Conservation (phyloP, 106 monocot species). For the Gastrodia elata region DNA sequence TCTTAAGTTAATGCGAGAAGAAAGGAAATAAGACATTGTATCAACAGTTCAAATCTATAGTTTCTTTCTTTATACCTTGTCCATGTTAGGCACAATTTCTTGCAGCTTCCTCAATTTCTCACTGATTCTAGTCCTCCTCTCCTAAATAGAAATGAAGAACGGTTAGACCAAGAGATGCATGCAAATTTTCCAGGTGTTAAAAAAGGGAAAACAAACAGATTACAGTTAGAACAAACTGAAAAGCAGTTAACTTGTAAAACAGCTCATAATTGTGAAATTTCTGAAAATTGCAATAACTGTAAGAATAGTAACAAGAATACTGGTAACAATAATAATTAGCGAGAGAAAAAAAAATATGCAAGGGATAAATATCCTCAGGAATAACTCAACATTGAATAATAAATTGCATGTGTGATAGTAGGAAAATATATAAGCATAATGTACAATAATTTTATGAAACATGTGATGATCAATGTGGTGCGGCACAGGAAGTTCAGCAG, state of each 20-base stretch:
- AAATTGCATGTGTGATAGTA: too few species aligned
- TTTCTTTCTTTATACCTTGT: conserved; percentile 24
- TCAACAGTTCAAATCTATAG: not conserved
- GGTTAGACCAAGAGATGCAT: not conserved
- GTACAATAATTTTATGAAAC: too few species aligned
- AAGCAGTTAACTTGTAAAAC: too few species aligned
- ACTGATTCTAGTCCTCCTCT: conserved; percentile 45
- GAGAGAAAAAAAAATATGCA: not conserved
- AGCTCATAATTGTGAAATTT: too few species aligned
- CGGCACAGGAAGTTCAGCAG: too few species aligned
- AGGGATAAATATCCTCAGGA: not conserved
- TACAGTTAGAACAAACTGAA: not conserved
- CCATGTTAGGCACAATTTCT: conserved; percentile 42
- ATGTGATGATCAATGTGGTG: too few species aligned
- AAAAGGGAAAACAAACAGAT: not conserved
- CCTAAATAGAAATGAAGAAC: conserved; percentile 10
- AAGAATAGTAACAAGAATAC: not conserved
- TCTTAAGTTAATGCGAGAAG: not conserved
- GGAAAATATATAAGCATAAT: too few species aligned
- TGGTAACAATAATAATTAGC: not conserved
- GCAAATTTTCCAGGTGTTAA: not conserved
- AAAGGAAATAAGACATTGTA: not conserved
- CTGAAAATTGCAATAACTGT: not conserved
- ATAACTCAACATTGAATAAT: not conserved
- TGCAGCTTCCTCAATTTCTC: conserved; percentile 36